Evolutionary conservation across 2,329 filamentous ascomycete genomes (phyloP), one percentile per base, ranked within the genome.

Genomic region (Westerdykella aurantiaca): DNA sequence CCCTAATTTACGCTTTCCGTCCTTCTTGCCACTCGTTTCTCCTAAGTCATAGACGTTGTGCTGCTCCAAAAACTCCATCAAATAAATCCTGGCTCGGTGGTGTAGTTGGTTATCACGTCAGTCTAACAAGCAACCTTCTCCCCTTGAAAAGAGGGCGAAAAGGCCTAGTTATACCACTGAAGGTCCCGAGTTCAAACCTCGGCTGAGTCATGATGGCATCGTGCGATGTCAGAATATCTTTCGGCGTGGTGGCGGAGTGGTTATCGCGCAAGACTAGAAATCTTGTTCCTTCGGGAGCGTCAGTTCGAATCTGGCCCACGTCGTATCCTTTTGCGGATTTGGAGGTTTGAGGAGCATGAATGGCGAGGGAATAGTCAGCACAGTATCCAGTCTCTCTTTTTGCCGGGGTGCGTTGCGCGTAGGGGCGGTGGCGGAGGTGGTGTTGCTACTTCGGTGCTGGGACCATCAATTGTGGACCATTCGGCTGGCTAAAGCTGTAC

Each of bases 61-160:
- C 33, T 33, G 31, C 17, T 35, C 33, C 2, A 18, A 13, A 18
- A 35, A 9, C 33, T 13, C 33, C 33, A 35, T 35, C 33, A 35
- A 35, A 14, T 13, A 35, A 13, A 7, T 9, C n/a, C n/a, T 35
- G 58, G 58, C 51, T 61, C 55, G 58, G 48, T 67, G 63, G 67
- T 70, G 67, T 70, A 70, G 68, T 69, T 69, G 67, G 66, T 69
- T 69, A 69, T 69, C 66, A 69, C 67, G 65, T 69, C 60, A 68
- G 67, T 69, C 66, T 69, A 69, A 70, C 68, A 69, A 18, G 25
- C 25, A 29, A 9, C 25, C 25, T 29, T 29, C 7, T 29, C 7
- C 25, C 25, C 11, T 29, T 29, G 25, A 29, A 29, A 29, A 29
- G 25, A 29, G 25, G 25, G 25, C 25, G 11, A 7, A 29, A 29